A percentile compares a stretch with the other conserved stretches of the same genome.
Evolutionary conservation across 768 basidiomycete genomes (phyloP).

Genomic region (Thelephora aurantiotincta): DNA sequence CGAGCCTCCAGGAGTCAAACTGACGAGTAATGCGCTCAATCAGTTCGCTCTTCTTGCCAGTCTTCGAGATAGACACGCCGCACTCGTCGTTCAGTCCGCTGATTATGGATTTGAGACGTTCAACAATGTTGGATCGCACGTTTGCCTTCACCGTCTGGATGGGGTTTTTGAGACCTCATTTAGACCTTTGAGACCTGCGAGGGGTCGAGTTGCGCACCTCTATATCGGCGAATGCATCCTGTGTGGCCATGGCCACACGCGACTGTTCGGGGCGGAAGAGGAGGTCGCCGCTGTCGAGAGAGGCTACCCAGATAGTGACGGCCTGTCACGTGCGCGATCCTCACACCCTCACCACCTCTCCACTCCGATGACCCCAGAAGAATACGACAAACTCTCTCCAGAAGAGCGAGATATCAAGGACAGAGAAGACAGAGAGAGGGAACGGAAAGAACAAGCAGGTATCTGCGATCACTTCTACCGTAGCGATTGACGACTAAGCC

Average conservation of each 20-base stretch:
- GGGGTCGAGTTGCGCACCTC: slow-evolving; percentile 33
- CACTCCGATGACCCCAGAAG: slow-evolving; percentile 24
- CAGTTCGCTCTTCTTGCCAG: slow-evolving; percentile 80
- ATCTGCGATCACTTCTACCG: slow-evolving; percentile 17
- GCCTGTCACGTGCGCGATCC: slow-evolving; percentile 15
- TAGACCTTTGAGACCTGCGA: not conserved
- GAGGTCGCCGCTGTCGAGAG: not conserved
- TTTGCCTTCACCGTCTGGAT: slow-evolving; percentile 52
- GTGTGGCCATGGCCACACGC: slow-evolving; percentile 34
- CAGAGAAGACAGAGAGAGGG: slow-evolving; percentile 49
- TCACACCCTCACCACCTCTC: slow-evolving; percentile 6
- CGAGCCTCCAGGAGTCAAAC: slow-evolving; percentile 46
- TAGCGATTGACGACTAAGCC: slow-evolving; percentile 5
- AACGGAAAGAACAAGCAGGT: slow-evolving; percentile 79
- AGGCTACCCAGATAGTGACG: not conserved
- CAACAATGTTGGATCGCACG: slow-evolving; percentile 70
- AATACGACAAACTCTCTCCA: slow-evolving; percentile 63
- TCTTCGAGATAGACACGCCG: slow-evolving; percentile 46
- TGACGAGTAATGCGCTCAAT: slow-evolving; percentile 57
- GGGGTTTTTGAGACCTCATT: not conserved
- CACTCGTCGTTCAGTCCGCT: slow-evolving; percentile 71
- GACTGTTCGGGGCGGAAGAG: too few relatives aligned
- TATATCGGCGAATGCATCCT: slow-evolving; percentile 57
- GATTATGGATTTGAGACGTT: slow-evolving; percentile 74
- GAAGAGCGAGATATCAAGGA: slow-evolving; percentile 70